phyloP scores from a whole-genome alignment of 176 grass and related monocot genomes.

The Hordeum marinum region DNA sequence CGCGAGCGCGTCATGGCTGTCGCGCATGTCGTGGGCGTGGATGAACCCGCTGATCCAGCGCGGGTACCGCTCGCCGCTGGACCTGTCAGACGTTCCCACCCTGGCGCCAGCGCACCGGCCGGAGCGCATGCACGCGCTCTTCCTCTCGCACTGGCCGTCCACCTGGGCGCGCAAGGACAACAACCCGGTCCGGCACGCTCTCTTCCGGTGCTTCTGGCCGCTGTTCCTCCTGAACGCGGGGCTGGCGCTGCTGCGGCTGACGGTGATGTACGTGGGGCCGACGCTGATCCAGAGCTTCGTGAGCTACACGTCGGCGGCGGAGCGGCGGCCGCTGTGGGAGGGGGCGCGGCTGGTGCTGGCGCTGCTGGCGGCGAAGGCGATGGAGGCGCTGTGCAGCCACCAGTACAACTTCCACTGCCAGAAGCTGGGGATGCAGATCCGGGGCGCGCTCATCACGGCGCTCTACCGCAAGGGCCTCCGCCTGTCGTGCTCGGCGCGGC shows the following conservation, averaged over 20 bases:
- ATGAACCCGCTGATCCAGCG: conserved; percentile 79
- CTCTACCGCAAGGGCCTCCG: conserved; percentile 84
- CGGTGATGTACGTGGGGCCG: conserved; percentile 89
- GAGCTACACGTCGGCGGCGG: conserved; percentile 27
- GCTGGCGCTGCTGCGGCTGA: conserved; percentile 51
- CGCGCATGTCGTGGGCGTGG: conserved; percentile 64
- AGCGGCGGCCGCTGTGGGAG: not conserved
- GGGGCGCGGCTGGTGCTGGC: conserved; percentile 49
- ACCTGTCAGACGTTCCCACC: conserved; percentile 59
- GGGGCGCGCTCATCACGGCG: conserved; percentile 75
- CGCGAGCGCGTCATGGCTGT: conserved; percentile 47
- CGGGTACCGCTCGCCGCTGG: conserved; percentile 47
- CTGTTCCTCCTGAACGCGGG: conserved; percentile 57
- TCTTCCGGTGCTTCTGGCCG: conserved; percentile 72
- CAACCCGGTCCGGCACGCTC: conserved; percentile 61
- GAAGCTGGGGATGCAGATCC: conserved; percentile 92
- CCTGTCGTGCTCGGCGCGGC: conserved; percentile 72
- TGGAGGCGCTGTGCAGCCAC: conserved; percentile 72
- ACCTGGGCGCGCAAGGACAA: conserved; percentile 22
- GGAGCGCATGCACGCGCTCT: conserved; percentile 64
- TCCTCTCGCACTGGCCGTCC: conserved; percentile 60
- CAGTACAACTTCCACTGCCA: conserved; percentile 99
- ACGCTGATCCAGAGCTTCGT: conserved; percentile 90
- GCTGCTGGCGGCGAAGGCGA: conserved; percentile 67
- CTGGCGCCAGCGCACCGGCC: conserved; percentile 57